A percentile compares a stretch with the other conserved stretches of the same genome.
phyloP scores from a whole-genome alignment of 192 early-diverging fungal genomes.

The Backusella morwellensis region DNA sequence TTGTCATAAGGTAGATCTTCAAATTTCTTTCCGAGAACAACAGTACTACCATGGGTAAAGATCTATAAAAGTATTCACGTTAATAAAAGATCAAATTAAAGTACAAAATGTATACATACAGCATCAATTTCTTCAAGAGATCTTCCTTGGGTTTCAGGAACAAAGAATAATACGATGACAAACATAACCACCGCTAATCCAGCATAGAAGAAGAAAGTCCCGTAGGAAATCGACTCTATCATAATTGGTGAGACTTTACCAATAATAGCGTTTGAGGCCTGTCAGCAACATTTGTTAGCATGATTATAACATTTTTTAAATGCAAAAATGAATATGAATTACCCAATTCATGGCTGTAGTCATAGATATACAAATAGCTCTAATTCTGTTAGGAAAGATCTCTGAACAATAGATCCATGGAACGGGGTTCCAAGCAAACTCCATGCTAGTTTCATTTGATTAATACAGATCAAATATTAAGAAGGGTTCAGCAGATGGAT shows the following conservation, averaged over 20 bases:
- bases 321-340: not conserved
- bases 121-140: conserved; percentile 7
- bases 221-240: not conserved
- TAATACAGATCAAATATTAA: not conserved
- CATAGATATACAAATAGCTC: conserved; percentile 8
- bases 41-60: not conserved
- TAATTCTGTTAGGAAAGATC: conserved; percentile 3
- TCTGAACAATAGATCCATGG: conserved; percentile 7
- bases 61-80: not conserved
- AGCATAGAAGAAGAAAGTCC: not conserved
- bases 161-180: not conserved
- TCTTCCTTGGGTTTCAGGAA: conserved; percentile 6
- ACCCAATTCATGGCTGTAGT: conserved; percentile 14
- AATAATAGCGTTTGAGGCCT: conserved; percentile 10
- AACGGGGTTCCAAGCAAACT: not conserved
- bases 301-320: not conserved
- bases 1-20: not conserved
- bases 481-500: no score
- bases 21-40: not conserved
- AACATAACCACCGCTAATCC: not conserved
- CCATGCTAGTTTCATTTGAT: not conserved
- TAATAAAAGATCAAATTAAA: not conserved
- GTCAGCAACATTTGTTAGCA: not conserved
- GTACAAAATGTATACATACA: not conserved
- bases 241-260: conserved; percentile 9